These are phyloP conservation scores for Escallonia herrerae DNA, from an alignment of 129 eudicot genomes.

Conservation along the genomic window DNA sequence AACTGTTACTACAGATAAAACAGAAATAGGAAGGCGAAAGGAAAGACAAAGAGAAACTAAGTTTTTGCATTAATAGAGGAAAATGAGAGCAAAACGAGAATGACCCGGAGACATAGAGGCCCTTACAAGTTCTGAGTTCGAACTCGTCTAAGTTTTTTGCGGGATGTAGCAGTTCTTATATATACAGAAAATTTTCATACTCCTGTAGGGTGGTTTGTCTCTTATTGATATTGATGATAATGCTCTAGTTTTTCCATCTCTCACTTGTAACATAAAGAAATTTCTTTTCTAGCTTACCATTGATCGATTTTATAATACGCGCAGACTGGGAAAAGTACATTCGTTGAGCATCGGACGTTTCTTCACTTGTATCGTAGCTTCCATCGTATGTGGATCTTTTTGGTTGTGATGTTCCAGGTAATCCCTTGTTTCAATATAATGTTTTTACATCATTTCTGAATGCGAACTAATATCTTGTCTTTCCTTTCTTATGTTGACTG, in stretches of 20 bases:
- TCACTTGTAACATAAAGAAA: background rate
- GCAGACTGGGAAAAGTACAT: conserved; percentile 91
- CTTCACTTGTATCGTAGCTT: conserved; percentile 96
- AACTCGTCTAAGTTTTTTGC: too few species aligned
- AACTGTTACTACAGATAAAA: too few species aligned
- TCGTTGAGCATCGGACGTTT: conserved; percentile 94
- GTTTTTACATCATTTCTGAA: background rate
- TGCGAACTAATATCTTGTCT: background rate
- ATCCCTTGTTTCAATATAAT: background rate
- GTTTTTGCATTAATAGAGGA: too few species aligned
- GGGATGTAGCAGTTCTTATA: too few species aligned
- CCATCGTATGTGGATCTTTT: conserved; percentile 96
- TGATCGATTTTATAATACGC: background rate
- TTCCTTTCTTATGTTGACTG: conserved; percentile 12
- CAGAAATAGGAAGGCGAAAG: too few species aligned
- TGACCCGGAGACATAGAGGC: too few species aligned
- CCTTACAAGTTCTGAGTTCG: too few species aligned
- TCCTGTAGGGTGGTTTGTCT: too few species aligned
- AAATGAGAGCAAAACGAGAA: too few species aligned
- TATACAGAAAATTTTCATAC: too few species aligned
- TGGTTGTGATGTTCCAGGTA: conserved; percentile 95
- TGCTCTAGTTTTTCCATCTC: background rate
- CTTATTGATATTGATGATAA: too few species aligned
- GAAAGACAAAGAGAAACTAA: too few species aligned
- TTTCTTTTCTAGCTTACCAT: conserved; percentile 5